A percentile compares a stretch with the other conserved stretches of the same genome.
These are phyloP conservation scores for Nothophytophthora sp. DNA, from an alignment of 352 stramenopile species.

Conservation along the genomic window DNA sequence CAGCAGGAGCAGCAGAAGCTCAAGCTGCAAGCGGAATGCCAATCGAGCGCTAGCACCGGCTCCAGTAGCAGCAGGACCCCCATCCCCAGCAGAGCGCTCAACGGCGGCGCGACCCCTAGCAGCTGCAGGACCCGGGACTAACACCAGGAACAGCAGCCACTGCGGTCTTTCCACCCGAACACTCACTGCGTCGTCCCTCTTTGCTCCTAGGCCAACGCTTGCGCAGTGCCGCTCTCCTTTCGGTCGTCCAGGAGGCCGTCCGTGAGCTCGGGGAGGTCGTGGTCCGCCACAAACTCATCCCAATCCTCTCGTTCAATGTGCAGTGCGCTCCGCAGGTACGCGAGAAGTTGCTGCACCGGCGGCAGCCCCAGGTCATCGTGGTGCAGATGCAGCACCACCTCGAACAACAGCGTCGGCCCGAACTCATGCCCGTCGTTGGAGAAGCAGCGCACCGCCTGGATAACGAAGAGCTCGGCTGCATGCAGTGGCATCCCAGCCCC, in stretches of 20 bases:
- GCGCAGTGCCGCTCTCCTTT: too few species aligned
- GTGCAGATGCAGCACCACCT: conserved; percentile 46
- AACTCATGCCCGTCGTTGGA: conserved; percentile 51
- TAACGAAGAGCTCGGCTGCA: conserved; percentile 53
- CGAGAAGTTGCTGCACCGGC: conserved; percentile 55
- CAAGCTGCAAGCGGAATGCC: conserved; percentile 15
- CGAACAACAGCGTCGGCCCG: conserved; percentile 36
- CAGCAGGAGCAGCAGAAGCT: conserved; percentile 24
- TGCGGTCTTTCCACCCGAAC: conserved; percentile 9
- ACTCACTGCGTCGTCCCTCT: conserved; percentile 1
- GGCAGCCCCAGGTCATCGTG: conserved; percentile 41
- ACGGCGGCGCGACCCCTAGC: not conserved
- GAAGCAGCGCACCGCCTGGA: conserved; percentile 48
- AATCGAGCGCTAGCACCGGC: not conserved
- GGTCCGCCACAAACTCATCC: conserved; percentile 40
- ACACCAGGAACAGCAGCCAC: conserved; percentile 2
- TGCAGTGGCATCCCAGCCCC: conserved; percentile 19
- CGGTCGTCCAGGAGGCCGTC: conserved; percentile 16
- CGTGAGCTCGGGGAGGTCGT: conserved; percentile 32
- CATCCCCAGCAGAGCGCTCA: not conserved
- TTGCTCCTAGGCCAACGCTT: too few species aligned
- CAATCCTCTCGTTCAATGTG: conserved; percentile 37
- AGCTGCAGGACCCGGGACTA: conserved; percentile 11
- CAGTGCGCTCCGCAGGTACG: conserved; percentile 43
- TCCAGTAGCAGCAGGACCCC: conserved; percentile 5